Evolutionary conservation across 2,329 filamentous ascomycete genomes (phyloP).

Genomic region (Dactylella cylindrospora): DNA sequence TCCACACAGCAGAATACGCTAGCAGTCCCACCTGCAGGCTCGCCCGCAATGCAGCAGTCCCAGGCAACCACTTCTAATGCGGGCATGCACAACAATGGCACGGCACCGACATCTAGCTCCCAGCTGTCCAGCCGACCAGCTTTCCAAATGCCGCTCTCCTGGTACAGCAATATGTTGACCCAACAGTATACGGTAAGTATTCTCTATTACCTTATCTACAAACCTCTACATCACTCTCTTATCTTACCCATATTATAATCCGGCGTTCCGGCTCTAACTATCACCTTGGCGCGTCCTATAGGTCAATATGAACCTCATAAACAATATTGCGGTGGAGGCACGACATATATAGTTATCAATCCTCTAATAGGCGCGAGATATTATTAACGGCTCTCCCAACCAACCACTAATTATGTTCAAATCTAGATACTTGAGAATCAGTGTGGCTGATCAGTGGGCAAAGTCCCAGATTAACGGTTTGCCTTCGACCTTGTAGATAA

Average conservation of each 20-base stretch:
- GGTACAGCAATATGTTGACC: conserved; percentile 18
- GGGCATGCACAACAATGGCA: no score
- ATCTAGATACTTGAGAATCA: no score
- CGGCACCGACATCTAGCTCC: no score
- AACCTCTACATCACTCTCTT: neutral
- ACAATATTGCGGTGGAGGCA: conserved; percentile 17
- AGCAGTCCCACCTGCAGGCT: no score
- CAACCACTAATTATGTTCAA: no score
- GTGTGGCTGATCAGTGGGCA: no score
- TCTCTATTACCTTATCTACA: neutral
- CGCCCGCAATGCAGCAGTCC: no score
- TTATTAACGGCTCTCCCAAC: no score
- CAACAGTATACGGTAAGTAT: conserved; percentile 17
- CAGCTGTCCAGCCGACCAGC: neutral
- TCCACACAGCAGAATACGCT: no score
- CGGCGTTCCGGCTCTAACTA: neutral
- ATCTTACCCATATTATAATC: neutral
- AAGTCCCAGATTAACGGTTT: no score
- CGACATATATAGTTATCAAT: conserved; percentile 16
- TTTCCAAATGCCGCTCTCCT: conserved; percentile 22
- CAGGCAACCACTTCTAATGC: neutral
- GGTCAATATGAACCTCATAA: conserved; percentile 19
- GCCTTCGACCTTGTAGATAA: no score
- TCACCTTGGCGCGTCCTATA: no score
- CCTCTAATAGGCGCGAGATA: conserved; percentile 12